Evolutionary conservation across 768 basidiomycete species (phyloP).

Genomic region (Rhizopogon vesiculosus): DNA sequence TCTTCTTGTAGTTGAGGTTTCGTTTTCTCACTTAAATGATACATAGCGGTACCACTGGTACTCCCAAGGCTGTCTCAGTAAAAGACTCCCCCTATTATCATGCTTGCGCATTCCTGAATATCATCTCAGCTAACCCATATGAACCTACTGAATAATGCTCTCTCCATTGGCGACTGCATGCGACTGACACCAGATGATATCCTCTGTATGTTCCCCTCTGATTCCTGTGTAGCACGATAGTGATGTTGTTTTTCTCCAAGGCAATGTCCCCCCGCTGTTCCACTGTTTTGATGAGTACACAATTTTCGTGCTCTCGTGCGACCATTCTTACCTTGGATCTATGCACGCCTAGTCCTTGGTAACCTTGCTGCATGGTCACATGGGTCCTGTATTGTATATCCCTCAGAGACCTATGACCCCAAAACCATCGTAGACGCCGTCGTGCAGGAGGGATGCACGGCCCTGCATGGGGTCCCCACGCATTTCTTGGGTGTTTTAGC

Average conservation of each 20-base stretch:
- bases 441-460: slow-evolving; percentile 66
- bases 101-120: neutral
- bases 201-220: slow-evolving; percentile 45
- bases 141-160: slow-evolving; percentile 74
- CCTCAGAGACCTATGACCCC: slow-evolving; percentile 62
- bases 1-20: neutral
- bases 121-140: slow-evolving; percentile 63
- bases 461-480: slow-evolving; percentile 81
- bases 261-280: slow-evolving; percentile 81
- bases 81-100: slow-evolving; percentile 11
- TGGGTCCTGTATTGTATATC: slow-evolving; percentile 70
- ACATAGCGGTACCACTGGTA: slow-evolving; percentile 71
- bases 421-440: slow-evolving; percentile 65
- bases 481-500: slow-evolving; percentile 74
- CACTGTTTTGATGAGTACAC: slow-evolving; percentile 83
- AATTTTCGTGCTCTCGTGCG: slow-evolving; percentile 1
- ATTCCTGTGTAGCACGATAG: neutral
- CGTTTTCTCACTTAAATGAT: neutral
- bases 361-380: slow-evolving; percentile 78
- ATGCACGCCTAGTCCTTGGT: slow-evolving; percentile 70
- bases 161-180: slow-evolving; percentile 73
- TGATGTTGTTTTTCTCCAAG: slow-evolving; percentile 29
- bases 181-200: slow-evolving; percentile 57
- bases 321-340: slow-evolving; percentile 6
- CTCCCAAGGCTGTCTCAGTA: slow-evolving; percentile 82